A percentile compares a stretch with the other conserved stretches of the same genome.
phyloP scores from a whole-genome alignment of 208 protist genomes.

The Tritrichomonas musculus region DNA sequence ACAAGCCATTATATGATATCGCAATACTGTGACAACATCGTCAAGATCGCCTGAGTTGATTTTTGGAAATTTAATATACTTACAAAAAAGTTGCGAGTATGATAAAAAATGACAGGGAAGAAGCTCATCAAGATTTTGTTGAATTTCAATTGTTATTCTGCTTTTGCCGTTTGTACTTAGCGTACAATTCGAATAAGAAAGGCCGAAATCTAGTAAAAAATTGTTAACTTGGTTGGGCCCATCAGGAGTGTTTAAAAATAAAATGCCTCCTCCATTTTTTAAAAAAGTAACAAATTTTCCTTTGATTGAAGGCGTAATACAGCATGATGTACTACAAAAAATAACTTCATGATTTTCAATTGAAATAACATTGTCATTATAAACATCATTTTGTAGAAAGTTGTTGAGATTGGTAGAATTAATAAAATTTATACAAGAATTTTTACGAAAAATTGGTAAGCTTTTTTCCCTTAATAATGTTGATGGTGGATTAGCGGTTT shows the following conservation, averaged over 20 bases:
- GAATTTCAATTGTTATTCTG: too few relatives aligned
- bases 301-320: too few relatives aligned
- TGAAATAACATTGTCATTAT: background rate
- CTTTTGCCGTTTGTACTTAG: too few relatives aligned
- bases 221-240: background rate
- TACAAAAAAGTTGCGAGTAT: too few relatives aligned
- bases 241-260: background rate
- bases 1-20: background rate
- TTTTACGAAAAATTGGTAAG: too few relatives aligned
- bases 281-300: background rate
- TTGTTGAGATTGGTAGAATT: background rate
- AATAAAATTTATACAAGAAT: too few relatives aligned
- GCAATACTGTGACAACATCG: background rate
- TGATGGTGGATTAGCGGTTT: too few relatives aligned
- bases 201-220: slow-evolving; percentile 23
- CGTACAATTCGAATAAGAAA: background rate
- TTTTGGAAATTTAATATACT: too few relatives aligned
- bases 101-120: too few relatives aligned
- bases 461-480: too few relatives aligned
- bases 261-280: background rate
- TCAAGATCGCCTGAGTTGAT: background rate
- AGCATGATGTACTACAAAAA: background rate
- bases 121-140: too few relatives aligned
- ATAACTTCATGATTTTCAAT: background rate
- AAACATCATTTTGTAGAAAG: background rate